Conservation (phyloP, 2,329 filamentous ascomycete genomes). For the Diaporthe humulicola region DNA sequence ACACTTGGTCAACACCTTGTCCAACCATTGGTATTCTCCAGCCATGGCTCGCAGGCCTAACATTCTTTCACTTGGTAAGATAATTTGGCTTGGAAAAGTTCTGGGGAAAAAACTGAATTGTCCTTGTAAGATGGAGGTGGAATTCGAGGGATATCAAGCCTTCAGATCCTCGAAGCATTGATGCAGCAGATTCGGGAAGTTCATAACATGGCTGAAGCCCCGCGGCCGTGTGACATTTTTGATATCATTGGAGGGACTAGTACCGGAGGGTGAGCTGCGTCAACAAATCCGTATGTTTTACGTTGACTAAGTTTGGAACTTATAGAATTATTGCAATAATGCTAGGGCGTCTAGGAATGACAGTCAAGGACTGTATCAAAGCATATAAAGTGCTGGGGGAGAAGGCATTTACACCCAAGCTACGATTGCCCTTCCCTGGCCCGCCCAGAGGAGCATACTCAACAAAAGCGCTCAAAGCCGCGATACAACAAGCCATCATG, state of each 20-base stretch:
- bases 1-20: too few species aligned
- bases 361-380: slow-evolving; percentile 44
- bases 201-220: slow-evolving; percentile 40
- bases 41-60: neutral
- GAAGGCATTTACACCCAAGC: slow-evolving; percentile 44
- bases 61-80: slow-evolving; percentile 32
- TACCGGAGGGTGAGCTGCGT: slow-evolving; percentile 44
- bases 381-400: slow-evolving; percentile 40
- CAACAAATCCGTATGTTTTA: neutral
- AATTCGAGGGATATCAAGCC: slow-evolving; percentile 46
- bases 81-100: neutral
- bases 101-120: neutral
- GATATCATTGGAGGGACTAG: slow-evolving; percentile 50
- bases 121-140: slow-evolving; percentile 44
- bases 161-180: slow-evolving; percentile 45
- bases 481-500: slow-evolving; percentile 42
- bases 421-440: slow-evolving; percentile 33
- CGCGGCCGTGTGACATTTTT: slow-evolving; percentile 46
- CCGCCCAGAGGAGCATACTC: slow-evolving; percentile 44
- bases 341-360: slow-evolving; percentile 47
- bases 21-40: neutral
- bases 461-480: slow-evolving; percentile 44
- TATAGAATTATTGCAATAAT: slow-evolving; percentile 47
- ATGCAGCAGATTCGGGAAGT: slow-evolving; percentile 43
- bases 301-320: neutral